These are phyloP conservation scores for Chrysosphaeria jannelii DNA, from an alignment of 2,329 filamentous ascomycete genomes.

Conservation along the genomic window DNA sequence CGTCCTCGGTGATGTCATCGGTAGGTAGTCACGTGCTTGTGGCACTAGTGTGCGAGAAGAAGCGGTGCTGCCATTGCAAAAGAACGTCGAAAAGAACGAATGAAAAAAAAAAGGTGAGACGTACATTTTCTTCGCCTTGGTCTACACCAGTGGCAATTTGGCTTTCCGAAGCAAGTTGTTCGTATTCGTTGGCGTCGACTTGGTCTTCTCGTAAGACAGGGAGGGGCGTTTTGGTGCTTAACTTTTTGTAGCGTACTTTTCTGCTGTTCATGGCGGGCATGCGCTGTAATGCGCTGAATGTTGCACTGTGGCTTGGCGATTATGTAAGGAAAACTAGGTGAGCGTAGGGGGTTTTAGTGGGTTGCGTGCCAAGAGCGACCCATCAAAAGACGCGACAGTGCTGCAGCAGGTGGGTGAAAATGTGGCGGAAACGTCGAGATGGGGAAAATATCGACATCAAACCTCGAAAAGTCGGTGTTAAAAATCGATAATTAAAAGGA, in stretches of 20 bases:
- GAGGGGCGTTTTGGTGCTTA: slow-evolving; percentile 70
- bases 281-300: not conserved
- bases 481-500: slow-evolving; percentile 35
- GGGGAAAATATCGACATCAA: slow-evolving; percentile 6
- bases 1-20: too few species aligned
- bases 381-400: slow-evolving; percentile 2
- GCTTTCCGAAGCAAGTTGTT: slow-evolving; percentile 53
- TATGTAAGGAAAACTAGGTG: not conserved
- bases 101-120: slow-evolving; percentile 13
- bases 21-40: not conserved
- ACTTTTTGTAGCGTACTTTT: slow-evolving; percentile 64
- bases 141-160: slow-evolving; percentile 91
- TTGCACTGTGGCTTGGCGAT: not conserved
- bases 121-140: slow-evolving; percentile 86
- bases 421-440: not conserved
- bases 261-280: slow-evolving; percentile 24
- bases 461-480: slow-evolving; percentile 25
- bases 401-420: not conserved
- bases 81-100: not conserved
- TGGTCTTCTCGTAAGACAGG: slow-evolving; percentile 71
- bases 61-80: not conserved
- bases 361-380: not conserved
- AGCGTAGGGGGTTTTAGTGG: not conserved
- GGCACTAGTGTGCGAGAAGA: not conserved
- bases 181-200: slow-evolving; percentile 63